Percentiles rank a stretch among this genome's conserved stretches.
Conservation (phyloP, 768 basidiomycete species). For the Tylopilus rubrobrunneus region DNA sequence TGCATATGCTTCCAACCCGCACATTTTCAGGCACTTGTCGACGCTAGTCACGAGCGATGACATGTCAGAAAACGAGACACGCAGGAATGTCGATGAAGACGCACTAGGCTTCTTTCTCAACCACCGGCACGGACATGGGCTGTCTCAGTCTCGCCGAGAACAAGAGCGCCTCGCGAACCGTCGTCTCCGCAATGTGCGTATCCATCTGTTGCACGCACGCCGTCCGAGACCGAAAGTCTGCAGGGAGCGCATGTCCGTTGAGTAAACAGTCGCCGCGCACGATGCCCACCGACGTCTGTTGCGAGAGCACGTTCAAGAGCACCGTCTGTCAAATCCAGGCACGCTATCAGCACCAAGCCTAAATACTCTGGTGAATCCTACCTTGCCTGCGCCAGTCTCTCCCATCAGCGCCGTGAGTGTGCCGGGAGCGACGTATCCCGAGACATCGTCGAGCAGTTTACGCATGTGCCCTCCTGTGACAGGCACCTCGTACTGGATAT, state of each 20-base stretch:
- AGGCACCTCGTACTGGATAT: constrained; percentile 54
- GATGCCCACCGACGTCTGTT: not conserved
- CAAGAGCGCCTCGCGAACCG: constrained; percentile 75
- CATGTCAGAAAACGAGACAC: not conserved
- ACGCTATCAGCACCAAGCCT: not conserved
- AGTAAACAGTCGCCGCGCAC: constrained; percentile 18
- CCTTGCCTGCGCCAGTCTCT: constrained; percentile 33
- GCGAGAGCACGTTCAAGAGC: constrained; percentile 46
- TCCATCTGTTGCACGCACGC: constrained; percentile 66
- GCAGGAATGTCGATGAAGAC: constrained; percentile 21
- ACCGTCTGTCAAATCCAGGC: constrained; percentile 41
- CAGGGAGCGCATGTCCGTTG: constrained; percentile 49
- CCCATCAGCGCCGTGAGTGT: constrained; percentile 52
- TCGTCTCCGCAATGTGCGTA: constrained; percentile 68
- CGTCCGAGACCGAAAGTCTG: constrained; percentile 63
- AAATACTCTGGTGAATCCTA: not conserved
- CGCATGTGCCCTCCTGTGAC: constrained; percentile 16
- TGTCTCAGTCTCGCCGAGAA: constrained; percentile 82
- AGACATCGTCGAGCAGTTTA: constrained; percentile 40
- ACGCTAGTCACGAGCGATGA: constrained; percentile 31
- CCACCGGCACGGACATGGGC: constrained; percentile 54
- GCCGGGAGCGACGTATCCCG: constrained; percentile 49
- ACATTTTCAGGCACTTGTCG: constrained; percentile 58
- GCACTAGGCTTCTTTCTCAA: constrained; percentile 79
- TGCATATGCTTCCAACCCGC: constrained; percentile 57